Evolutionary conservation across 108 stramenopile genomes (phyloP), one percentile per base, ranked within the genome.

Genomic region (Pseudonitzschia pungens): DNA sequence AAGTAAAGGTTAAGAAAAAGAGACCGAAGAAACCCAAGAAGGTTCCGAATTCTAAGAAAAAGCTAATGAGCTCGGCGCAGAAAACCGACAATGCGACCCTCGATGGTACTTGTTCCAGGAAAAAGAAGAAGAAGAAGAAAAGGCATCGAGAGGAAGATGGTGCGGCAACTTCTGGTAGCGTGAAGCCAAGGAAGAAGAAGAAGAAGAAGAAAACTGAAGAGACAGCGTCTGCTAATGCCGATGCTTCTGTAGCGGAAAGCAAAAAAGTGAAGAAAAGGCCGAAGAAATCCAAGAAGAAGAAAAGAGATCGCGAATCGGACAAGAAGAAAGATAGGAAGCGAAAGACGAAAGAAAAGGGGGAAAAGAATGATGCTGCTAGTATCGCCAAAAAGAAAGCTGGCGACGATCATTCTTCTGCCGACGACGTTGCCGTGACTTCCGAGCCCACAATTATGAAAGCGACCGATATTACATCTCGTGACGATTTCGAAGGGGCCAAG

Each of bases 11-110:
- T 5, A 36, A 6, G 36, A 36, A 6, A 36, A 36, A 36, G 36
- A 44, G 51, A 63, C 48, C 60, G 20, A 29, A 63, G 50, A 59
- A 72, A 60, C 44, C 60, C 42, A 21, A 70, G 56, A 27, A 57
- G 33, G 36, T 41, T 42, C 14, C 14, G 3, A 40, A 15, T 24
- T 20, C 41, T 33, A 3, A 8, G 42, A 65, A 65, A 36, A 36
- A 36, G 36, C 36, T 2, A 6, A 36, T 5, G 6, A 36, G 36
- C 36, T 2, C 2, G 36, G 6, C 36, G 36, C 4, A 36, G 36
- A 36, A 6, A 36, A 36, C 36, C 36, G 36, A 36, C 2, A 36
- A 36, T 6, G 36, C n/a, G n/a, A n/a, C n/a, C n/a, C n/a, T 36
- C 36, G 36, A 36, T 6, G 4, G 4, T 36, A 36, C 36, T 2